Evolutionary conservation across 129 eudicot species (phyloP).

Genomic region (Flaveria sonorensis): DNA sequence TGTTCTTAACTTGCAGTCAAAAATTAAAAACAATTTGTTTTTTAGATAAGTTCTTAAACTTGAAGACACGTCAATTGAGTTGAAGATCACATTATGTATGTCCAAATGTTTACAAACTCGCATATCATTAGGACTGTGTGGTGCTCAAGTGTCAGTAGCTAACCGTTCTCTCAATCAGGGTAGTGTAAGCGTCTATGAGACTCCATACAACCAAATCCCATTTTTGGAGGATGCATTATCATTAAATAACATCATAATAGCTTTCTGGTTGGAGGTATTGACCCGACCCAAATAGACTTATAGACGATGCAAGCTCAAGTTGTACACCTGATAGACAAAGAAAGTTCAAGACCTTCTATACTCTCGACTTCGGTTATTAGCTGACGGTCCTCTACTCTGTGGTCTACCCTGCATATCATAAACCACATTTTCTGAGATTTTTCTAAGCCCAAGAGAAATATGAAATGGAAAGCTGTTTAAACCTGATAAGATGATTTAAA

Average conservation of each 20-base stretch:
- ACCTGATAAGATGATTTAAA: constrained; percentile 50
- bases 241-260: neutral
- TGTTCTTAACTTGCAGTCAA: too few relatives aligned
- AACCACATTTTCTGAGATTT: neutral
- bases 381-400: constrained; percentile 38
- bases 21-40: too few relatives aligned
- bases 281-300: neutral
- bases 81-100: too few relatives aligned
- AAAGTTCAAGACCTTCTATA: constrained; percentile 16
- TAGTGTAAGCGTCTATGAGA: too few relatives aligned
- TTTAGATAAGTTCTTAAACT: too few relatives aligned
- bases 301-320: neutral
- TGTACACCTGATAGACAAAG: neutral
- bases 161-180: too few relatives aligned
- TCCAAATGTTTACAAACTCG: too few relatives aligned
- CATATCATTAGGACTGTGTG: too few relatives aligned
- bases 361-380: constrained; percentile 35
- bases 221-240: constrained; percentile 3
- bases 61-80: too few relatives aligned
- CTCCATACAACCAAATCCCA: constrained; percentile 8
- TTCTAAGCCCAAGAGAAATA: neutral
- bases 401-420: constrained; percentile 25
- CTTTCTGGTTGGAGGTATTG: neutral
- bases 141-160: too few relatives aligned
- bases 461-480: neutral